Evolutionary conservation across 2,329 filamentous ascomycete genomes (phyloP).

Genomic region (Xylariaceae sp.): DNA sequence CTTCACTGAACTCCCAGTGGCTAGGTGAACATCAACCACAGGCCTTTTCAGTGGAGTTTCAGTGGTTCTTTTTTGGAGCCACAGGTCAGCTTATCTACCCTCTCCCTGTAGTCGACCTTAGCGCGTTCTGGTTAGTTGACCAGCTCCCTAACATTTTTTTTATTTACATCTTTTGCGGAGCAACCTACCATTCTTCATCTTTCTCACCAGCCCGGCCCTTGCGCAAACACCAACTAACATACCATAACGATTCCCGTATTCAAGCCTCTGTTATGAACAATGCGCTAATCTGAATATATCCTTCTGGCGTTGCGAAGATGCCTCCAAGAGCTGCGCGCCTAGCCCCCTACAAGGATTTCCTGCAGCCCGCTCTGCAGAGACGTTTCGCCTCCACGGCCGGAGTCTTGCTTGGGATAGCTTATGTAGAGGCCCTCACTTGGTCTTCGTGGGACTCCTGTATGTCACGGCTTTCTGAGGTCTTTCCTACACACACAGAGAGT

Average conservation of each 20-base stretch:
- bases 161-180: slow-evolving; percentile 29
- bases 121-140: slow-evolving; percentile 12
- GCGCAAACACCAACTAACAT: neutral
- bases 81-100: too few relatives aligned
- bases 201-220: slow-evolving; percentile 5
- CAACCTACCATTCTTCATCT: slow-evolving; percentile 23
- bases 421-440: slow-evolving; percentile 70
- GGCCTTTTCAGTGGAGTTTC: too few relatives aligned
- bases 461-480: too few relatives aligned
- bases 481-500: too few relatives aligned
- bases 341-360: slow-evolving; percentile 79
- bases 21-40: too few relatives aligned
- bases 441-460: slow-evolving; percentile 70
- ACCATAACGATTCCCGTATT: too few relatives aligned
- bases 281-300: slow-evolving; percentile 29
- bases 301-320: slow-evolving; percentile 54
- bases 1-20: too few relatives aligned
- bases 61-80: too few relatives aligned
- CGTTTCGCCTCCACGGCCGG: slow-evolving; percentile 80
- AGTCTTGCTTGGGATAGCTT: slow-evolving; percentile 71
- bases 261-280: slow-evolving; percentile 4
- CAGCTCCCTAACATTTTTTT: slow-evolving; percentile 24
- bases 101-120: neutral
- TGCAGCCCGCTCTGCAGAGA: slow-evolving; percentile 85
- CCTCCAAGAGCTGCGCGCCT: slow-evolving; percentile 57